phyloP scores from a whole-genome alignment of 805 yeast species.

The Starmerella apis region DNA sequence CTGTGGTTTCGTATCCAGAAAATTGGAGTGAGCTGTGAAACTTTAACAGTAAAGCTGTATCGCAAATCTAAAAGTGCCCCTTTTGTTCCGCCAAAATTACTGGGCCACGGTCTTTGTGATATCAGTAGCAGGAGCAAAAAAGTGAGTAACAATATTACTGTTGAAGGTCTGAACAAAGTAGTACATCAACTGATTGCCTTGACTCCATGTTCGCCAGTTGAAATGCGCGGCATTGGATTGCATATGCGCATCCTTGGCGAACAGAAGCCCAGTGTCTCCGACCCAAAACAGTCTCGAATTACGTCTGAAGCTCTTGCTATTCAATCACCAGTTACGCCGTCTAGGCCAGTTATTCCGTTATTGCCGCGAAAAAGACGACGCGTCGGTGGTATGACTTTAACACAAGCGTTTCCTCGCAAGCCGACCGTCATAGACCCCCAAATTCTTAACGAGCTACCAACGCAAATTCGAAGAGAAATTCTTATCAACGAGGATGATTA shows the following conservation, averaged over 20 bases:
- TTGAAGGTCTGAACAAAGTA: constrained; percentile 46
- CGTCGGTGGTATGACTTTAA: constrained; percentile 17
- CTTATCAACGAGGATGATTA: constrained; percentile 21
- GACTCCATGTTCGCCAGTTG: constrained; percentile 51
- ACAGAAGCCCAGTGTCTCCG: background rate
- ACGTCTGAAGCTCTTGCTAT: background rate
- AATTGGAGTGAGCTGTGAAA: constrained; percentile 33
- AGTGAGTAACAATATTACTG: constrained; percentile 49
- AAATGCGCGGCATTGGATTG: constrained; percentile 69
- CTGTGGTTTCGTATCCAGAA: constrained; percentile 42
- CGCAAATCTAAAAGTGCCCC: constrained; percentile 59
- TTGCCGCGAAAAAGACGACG: constrained; percentile 20
- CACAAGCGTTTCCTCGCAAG: constrained; percentile 22
- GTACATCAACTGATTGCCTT: constrained; percentile 45
- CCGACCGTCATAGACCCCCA: constrained; percentile 44
- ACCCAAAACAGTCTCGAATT: background rate
- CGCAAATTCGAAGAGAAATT: constrained; percentile 54
- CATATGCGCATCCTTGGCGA: constrained; percentile 29
- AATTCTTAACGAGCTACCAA: constrained; percentile 56
- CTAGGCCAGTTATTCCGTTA: constrained; percentile 8
- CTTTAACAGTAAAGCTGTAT: constrained; percentile 51
- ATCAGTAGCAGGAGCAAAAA: constrained; percentile 47
- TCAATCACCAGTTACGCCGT: constrained; percentile 1
- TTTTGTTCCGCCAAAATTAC: constrained; percentile 57
- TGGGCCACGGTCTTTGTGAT: constrained; percentile 81